Evolutionary conservation across 2,329 filamentous ascomycete species (phyloP).

Genomic region (Alternaria consortialis): DNA sequence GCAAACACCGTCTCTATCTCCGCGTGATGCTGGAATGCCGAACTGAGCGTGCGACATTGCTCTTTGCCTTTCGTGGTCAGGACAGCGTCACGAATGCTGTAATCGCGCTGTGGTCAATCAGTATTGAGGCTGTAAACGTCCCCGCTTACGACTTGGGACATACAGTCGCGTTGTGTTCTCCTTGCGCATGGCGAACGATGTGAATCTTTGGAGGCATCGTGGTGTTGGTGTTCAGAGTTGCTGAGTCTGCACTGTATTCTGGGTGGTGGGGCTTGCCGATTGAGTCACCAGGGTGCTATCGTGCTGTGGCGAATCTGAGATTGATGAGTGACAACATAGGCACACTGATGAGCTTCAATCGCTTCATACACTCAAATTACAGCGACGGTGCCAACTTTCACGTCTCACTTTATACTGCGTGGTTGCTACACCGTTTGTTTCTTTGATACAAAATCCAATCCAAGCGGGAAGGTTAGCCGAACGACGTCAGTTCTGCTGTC

Average conservation of each 20-base stretch:
- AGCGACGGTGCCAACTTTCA: not conserved
- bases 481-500: not conserved
- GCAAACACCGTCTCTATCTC: slow-evolving; percentile 74
- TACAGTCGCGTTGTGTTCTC: slow-evolving; percentile 73
- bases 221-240: slow-evolving; percentile 14
- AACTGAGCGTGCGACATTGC: slow-evolving; percentile 74
- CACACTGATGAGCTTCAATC: not conserved
- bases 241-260: slow-evolving; percentile 11
- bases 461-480: slow-evolving; percentile 8
- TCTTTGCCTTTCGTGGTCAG: slow-evolving; percentile 78
- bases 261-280: slow-evolving; percentile 15
- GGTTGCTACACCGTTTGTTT: not conserved
- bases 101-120: slow-evolving; percentile 65
- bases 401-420: not conserved
- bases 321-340: not conserved
- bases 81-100: slow-evolving; percentile 77
- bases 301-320: not conserved
- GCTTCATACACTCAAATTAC: not conserved
- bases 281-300: slow-evolving; percentile 14
- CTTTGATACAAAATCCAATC: not conserved
- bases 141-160: not conserved
- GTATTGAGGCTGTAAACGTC: not conserved
- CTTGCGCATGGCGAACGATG: slow-evolving; percentile 75
- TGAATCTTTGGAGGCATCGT: slow-evolving; percentile 40
- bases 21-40: slow-evolving; percentile 67